These are phyloP conservation scores for Saxophila tyrrhenica DNA, from an alignment of 495 filamentous ascomycete species.

Conservation along the genomic window DNA sequence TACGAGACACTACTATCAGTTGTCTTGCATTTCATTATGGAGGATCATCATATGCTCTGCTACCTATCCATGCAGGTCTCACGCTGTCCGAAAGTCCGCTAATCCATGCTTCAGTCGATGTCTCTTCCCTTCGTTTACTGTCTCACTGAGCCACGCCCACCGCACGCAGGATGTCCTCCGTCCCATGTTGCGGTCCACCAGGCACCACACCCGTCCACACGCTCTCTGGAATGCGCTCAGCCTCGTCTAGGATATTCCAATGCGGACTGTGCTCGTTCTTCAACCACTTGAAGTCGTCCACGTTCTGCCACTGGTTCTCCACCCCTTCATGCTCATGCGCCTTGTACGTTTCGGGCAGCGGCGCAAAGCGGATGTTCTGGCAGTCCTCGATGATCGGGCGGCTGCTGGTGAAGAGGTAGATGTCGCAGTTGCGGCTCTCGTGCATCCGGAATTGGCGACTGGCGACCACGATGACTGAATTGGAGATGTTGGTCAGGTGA, in stretches of 20 bases:
- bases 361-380: conserved; percentile 62
- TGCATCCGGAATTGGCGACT: conserved; percentile 87
- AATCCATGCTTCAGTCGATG: neutral
- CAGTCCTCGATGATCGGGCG: conserved; percentile 93
- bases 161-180: conserved; percentile 57
- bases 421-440: conserved; percentile 60
- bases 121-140: neutral
- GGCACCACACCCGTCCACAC: conserved; percentile 63
- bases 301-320: conserved; percentile 56
- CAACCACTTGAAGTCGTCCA: conserved; percentile 97
- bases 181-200: conserved; percentile 47
- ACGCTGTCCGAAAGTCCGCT: neutral
- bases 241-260: conserved; percentile 59
- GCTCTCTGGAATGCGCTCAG: conserved; percentile 47
- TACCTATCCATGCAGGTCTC: neutral
- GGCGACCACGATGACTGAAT: conserved; percentile 63
- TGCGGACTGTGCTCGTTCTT: conserved; percentile 78
- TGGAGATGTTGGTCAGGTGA: conserved; percentile 65
- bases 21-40: too few relatives aligned
- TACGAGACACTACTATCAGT: neutral
- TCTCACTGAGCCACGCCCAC: conserved; percentile 11
- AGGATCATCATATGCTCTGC: neutral
- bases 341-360: conserved; percentile 58
- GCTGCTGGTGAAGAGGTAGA: conserved; percentile 73
- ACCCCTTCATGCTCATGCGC: conserved; percentile 26